These are phyloP conservation scores for Rhodomyrtus tomentosa DNA, from an alignment of 345 rosid species.

Conservation along the genomic window DNA sequence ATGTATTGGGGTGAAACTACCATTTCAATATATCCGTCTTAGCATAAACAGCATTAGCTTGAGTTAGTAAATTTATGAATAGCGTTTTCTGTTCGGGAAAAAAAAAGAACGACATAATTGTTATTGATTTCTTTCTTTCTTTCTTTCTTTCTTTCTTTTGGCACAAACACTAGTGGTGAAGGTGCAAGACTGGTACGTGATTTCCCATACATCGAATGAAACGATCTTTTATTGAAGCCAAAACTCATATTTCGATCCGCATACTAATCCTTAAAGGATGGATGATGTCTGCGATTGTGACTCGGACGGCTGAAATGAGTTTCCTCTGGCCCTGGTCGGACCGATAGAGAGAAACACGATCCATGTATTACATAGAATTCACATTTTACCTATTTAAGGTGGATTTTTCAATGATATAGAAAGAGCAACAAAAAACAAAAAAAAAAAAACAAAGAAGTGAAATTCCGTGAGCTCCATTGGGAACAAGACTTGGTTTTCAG, in stretches of 20 bases:
- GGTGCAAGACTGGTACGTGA: background rate
- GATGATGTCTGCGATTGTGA: background rate
- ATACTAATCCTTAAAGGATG: background rate
- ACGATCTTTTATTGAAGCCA: background rate
- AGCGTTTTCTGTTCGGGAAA: background rate
- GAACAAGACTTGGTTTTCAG: background rate
- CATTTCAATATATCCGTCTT: background rate
- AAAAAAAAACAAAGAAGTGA: background rate
- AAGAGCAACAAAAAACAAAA: no score
- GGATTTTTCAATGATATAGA: background rate
- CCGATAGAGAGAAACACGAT: background rate
- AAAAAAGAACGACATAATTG: background rate
- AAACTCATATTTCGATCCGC: background rate
- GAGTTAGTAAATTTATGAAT: background rate
- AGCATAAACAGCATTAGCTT: background rate
- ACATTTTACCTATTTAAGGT: background rate
- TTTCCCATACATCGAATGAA: background rate
- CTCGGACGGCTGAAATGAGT: background rate
- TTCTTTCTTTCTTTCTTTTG: background rate
- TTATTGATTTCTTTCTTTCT: background rate
- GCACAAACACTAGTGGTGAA: background rate
- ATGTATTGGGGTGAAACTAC: no score
- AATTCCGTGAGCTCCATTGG: background rate
- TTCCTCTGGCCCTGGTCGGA: fast-evolving
- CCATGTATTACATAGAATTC: background rate